These are phyloP conservation scores for Cercospora beticola DNA, from an alignment of 2,329 filamentous ascomycete species.

Conservation along the genomic window DNA sequence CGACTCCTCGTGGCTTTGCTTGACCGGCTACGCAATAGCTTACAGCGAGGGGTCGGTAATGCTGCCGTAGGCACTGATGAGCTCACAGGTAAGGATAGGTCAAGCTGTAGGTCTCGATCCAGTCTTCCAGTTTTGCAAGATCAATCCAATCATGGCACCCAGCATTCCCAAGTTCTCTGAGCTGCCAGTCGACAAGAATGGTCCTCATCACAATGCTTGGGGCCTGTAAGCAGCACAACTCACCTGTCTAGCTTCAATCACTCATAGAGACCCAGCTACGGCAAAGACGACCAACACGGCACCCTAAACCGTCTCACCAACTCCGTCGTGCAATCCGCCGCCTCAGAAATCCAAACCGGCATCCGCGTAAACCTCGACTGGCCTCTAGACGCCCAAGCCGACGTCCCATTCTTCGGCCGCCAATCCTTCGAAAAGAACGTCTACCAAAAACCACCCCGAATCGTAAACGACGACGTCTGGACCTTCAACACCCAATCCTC, in stretches of 20 bases:
- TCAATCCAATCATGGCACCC: conserved; percentile 13
- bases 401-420: conserved; percentile 57
- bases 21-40: not conserved
- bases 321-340: conserved; percentile 51
- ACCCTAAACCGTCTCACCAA: conserved; percentile 62
- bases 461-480: conserved; percentile 62
- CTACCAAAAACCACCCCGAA: conserved; percentile 52
- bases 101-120: not conserved
- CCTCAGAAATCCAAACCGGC: conserved; percentile 56
- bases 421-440: conserved; percentile 56
- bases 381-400: conserved; percentile 56
- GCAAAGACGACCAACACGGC: conserved; percentile 58
- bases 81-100: not conserved
- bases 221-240: conserved; percentile 27
- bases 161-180: conserved; percentile 49
- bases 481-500: conserved; percentile 38
- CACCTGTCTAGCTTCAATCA: conserved; percentile 23
- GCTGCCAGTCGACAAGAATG: conserved; percentile 49
- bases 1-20: not conserved
- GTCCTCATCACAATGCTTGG: conserved; percentile 46
- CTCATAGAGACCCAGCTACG: conserved; percentile 50
- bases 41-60: conserved; percentile 3
- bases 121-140: not conserved
- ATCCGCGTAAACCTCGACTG: conserved; percentile 61
- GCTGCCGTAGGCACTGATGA: not conserved